These are phyloP conservation scores for Fusarium brevicatenulatum DNA, from an alignment of 2,329 filamentous ascomycete species.

Conservation along the genomic window DNA sequence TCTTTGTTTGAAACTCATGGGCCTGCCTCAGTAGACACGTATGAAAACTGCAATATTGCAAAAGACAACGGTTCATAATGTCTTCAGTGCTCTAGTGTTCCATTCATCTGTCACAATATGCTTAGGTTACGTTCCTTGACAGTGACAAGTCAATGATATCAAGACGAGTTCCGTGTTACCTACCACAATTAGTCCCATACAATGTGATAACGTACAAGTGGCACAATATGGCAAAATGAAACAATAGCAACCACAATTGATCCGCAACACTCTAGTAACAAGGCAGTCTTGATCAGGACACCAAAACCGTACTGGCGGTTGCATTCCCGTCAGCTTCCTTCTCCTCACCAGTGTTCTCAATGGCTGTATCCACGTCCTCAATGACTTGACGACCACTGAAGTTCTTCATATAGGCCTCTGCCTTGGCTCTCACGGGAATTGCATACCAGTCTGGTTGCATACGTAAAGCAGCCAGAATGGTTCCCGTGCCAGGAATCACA, in stretches of 20 bases:
- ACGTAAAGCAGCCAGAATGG: slow-evolving; percentile 56
- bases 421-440: slow-evolving; percentile 59
- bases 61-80: background rate
- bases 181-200: background rate
- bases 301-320: slow-evolving; percentile 53
- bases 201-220: background rate
- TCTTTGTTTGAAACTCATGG: slow-evolving; percentile 14
- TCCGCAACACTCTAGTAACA: background rate
- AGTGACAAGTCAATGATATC: slow-evolving; percentile 3
- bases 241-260: background rate
- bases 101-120: background rate
- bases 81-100: background rate
- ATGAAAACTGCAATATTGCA: slow-evolving; percentile 8
- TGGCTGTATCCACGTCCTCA: slow-evolving; percentile 54
- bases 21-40: background rate
- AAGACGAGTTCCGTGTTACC: background rate
- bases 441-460: slow-evolving; percentile 72
- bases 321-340: slow-evolving; percentile 38
- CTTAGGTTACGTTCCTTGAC: slow-evolving; percentile 4
- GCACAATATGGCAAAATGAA: background rate
- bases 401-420: slow-evolving; percentile 54
- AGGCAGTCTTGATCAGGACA: slow-evolving; percentile 39
- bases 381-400: slow-evolving; percentile 61
- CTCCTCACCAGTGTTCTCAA: slow-evolving; percentile 39
- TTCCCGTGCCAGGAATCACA: slow-evolving; percentile 56